Conservation (phyloP, 768 basidiomycete genomes). For the Phallus indusiatus region DNA sequence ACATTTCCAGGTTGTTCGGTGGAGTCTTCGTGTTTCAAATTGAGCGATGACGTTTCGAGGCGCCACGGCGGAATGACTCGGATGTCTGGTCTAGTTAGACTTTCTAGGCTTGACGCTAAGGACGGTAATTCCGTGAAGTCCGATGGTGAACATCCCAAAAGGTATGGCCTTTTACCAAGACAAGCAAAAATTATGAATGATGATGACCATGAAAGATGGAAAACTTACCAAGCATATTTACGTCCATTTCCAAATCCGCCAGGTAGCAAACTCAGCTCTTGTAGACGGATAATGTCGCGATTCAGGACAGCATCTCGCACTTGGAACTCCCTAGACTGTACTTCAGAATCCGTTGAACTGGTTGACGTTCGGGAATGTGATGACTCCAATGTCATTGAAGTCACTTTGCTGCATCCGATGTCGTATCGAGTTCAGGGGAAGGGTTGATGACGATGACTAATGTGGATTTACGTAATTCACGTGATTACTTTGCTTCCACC, state of each 20-base stretch:
- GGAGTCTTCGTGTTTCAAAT: background rate
- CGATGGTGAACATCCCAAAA: slow-evolving; percentile 21
- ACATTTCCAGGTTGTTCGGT: slow-evolving; percentile 2
- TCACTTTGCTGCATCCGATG: background rate
- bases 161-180: slow-evolving; percentile 26
- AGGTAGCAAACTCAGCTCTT: slow-evolving; percentile 39
- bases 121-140: background rate
- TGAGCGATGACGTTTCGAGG: background rate
- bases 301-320: slow-evolving; percentile 21
- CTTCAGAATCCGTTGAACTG: background rate
- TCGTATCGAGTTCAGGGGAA: background rate
- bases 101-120: background rate
- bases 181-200: slow-evolving; percentile 16
- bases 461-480: background rate
- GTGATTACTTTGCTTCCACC: background rate
- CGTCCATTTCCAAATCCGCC: slow-evolving; percentile 59
- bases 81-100: background rate
- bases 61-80: background rate
- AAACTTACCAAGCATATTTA: slow-evolving; percentile 47
- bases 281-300: slow-evolving; percentile 37
- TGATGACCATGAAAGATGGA: slow-evolving; percentile 5
- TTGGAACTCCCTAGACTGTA: background rate
- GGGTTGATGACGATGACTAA: background rate
- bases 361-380: background rate
- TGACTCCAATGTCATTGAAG: background rate